Evolutionary conservation across 2,329 filamentous ascomycete species (phyloP), one percentile per base, ranked within the genome.

Genomic region (Calonectria hawksworthii): DNA sequence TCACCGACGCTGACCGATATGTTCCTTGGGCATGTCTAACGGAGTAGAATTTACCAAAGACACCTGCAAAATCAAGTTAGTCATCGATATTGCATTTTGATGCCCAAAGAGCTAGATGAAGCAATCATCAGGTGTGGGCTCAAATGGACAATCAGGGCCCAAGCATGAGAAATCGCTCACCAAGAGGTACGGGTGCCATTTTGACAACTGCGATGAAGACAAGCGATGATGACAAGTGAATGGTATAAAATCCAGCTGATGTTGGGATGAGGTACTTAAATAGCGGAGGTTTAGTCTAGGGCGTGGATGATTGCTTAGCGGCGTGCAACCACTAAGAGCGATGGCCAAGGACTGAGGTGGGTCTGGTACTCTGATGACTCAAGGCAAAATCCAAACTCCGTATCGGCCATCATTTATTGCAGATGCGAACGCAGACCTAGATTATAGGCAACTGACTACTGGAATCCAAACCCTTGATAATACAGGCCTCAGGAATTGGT

Each of bases 1-100:
- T 50, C 1, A 78, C 74, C 9, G 67, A 70, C 18, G 36, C 76
- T 54, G 76, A 78, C 4, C 65, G 70, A 23, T 78, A 78, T 0
- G 73, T 74, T 0, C 69, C 69, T 3, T 76, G 8, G 0, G 47
- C 13, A 56, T 78, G 71, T 9, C 69, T 50, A 21, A 65, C 44
- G 13, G 76, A 67, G 28, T 78, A 78, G 4, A 67, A 69, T 10
- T 16, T 51, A 0, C 76, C 76, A 18, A 68, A 8, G 9, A 76
- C 13, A 7, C 69, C 76, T 70, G 23, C 7, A 38, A 18, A 18
- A 18, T 18, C 3, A 11, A 23, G 38, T 56, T 10, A 56, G 65
- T 23, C 16, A 34, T 68, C n/a, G 3, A n/a, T 11, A 23, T 23
- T 47, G 44, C 4, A 47, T 47, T 0, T 23, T 23, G 44, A 47